These are phyloP conservation scores for Quercus lobata DNA, from an alignment of 331 rosid species.

Conservation along the genomic window DNA sequence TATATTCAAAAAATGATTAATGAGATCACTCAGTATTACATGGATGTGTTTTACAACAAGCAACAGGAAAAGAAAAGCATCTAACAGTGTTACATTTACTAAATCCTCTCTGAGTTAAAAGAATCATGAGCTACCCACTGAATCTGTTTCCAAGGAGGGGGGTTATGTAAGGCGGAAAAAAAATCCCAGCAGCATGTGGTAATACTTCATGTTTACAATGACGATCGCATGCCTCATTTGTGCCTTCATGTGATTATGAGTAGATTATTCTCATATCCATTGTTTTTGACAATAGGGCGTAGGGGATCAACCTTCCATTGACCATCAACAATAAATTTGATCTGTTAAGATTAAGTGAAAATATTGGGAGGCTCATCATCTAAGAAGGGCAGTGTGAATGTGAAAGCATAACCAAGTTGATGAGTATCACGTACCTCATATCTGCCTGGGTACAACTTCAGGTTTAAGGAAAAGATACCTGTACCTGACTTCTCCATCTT, in stretches of 20 bases:
- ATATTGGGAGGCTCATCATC: not conserved
- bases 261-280: slow-evolving; percentile 66
- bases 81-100: slow-evolving; percentile 6
- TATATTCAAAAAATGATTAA: slow-evolving; percentile 10
- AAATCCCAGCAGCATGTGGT: slow-evolving; percentile 10
- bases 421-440: slow-evolving; percentile 59
- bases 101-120: slow-evolving; percentile 14
- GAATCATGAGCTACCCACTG: slow-evolving; percentile 30
- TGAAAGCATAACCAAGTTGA: slow-evolving; percentile 9
- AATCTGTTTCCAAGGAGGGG: slow-evolving; percentile 10
- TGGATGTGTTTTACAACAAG: slow-evolving; percentile 12
- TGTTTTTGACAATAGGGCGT: slow-evolving; percentile 55
- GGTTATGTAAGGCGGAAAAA: not conserved
- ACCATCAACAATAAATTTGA: slow-evolving; percentile 92
- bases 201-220: not conserved
- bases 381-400: not conserved
- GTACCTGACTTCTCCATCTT: slow-evolving; percentile 64
- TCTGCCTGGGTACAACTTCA: slow-evolving; percentile 86
- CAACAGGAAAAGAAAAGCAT: not conserved
- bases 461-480: slow-evolving; percentile 63
- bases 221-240: not conserved
- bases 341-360: slow-evolving; percentile 40
- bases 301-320: slow-evolving; percentile 84
- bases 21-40: slow-evolving; percentile 10
- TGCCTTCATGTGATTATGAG: slow-evolving; percentile 41